A percentile compares a stretch with the other conserved stretches of the same genome.
Evolutionary conservation across 768 basidiomycete genomes (phyloP).

Genomic region (Termitomyces sp.): DNA sequence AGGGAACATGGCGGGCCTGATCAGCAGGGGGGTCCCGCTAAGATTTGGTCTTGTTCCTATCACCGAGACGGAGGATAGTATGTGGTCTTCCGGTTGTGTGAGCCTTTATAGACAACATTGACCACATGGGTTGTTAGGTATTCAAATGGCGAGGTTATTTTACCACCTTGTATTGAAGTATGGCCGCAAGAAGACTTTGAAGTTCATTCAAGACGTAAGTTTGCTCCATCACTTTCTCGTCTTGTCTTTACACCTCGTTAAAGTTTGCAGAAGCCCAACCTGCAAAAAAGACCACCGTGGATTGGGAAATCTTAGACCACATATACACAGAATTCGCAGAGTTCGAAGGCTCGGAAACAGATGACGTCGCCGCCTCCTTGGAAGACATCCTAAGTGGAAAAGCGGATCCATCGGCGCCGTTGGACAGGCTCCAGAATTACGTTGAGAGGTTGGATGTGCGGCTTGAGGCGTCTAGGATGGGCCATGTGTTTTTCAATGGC

Average conservation of each 20-base stretch:
- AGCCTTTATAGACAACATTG: not conserved
- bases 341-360: constrained; percentile 21
- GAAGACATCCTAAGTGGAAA: constrained; percentile 32
- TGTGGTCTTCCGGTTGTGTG: not conserved
- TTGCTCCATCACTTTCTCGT: not conserved
- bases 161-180: constrained; percentile 59
- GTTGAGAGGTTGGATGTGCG: constrained; percentile 48
- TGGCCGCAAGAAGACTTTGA: constrained; percentile 59
- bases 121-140: constrained; percentile 31
- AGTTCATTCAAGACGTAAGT: constrained; percentile 52
- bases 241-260: not conserved
- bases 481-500: constrained; percentile 88
- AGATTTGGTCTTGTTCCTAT: constrained; percentile 85
- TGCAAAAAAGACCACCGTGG: constrained; percentile 20
- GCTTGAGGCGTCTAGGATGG: constrained; percentile 28
- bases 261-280: constrained; percentile 34
- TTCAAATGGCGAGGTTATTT: constrained; percentile 67
- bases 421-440: constrained; percentile 50
- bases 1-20: constrained; percentile 60
- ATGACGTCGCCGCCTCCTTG: constrained; percentile 20
- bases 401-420: constrained; percentile 20
- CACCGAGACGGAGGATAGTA: constrained; percentile 45
- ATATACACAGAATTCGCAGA: constrained; percentile 32
- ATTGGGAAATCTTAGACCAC: constrained; percentile 36
- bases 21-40: constrained; percentile 69